Evolutionary conservation across 768 basidiomycete genomes (phyloP).

Genomic region (Termitomyces sp.): DNA sequence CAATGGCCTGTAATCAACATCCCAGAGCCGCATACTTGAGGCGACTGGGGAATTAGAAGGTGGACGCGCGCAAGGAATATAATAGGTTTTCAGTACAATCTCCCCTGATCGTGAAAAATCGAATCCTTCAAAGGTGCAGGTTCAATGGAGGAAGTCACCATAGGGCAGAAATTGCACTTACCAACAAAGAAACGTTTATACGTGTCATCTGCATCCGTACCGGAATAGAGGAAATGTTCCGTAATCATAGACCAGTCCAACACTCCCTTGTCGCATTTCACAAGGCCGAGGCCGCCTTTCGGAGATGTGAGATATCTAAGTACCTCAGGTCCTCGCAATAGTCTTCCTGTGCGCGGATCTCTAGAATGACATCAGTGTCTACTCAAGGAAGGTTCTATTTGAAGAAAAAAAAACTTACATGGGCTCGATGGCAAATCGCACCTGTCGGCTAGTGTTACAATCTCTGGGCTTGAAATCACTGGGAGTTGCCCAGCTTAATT

Average conservation of each 20-base stretch:
- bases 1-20: constrained; percentile 18
- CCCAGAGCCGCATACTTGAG: constrained; percentile 16
- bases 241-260: constrained; percentile 23
- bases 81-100: constrained; percentile 24
- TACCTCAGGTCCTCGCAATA: constrained; percentile 19
- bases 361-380: constrained; percentile 12
- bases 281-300: constrained; percentile 22
- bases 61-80: constrained; percentile 17
- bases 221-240: constrained; percentile 22
- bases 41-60: background rate
- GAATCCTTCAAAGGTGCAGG: constrained; percentile 16
- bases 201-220: constrained; percentile 1
- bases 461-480: constrained; percentile 11
- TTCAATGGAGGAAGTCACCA: background rate
- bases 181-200: constrained; percentile 26
- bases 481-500: constrained; percentile 27
- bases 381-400: background rate
- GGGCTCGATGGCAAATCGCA: constrained; percentile 28
- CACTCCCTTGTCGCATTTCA: constrained; percentile 15
- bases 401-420: constrained; percentile 15
- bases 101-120: constrained; percentile 21
- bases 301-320: constrained; percentile 22
- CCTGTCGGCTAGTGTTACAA: constrained; percentile 16
- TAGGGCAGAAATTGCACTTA: constrained; percentile 7
- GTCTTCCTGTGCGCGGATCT: constrained; percentile 20